Evolutionary conservation across 2,329 filamentous ascomycete genomes (phyloP), one percentile per base, ranked within the genome.

Genomic region (Passalora sequoiae): DNA sequence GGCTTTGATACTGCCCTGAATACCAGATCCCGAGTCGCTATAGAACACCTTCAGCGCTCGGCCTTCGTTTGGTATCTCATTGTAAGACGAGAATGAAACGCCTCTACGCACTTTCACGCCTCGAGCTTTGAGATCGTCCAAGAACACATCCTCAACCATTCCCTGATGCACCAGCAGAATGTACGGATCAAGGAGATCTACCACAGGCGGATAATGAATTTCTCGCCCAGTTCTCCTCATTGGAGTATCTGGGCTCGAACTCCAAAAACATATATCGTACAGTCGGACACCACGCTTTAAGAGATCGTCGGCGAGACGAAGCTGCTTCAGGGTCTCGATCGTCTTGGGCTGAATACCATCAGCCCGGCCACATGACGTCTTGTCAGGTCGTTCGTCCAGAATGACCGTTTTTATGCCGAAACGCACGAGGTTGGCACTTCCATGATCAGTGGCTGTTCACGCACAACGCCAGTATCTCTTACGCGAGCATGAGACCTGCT

Each of bases 311-410:
- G 78, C 81, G n/a, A 87, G 66, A 24, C 82, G 73, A 70, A 88
- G 79, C 65, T 86, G 83, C 49, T 78, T 76, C 55, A 87, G 76
- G 0, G 84, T 88, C 67, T 88, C 84, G 56, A 89, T 85, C 1
- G 83, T 84, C 66, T 88, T 88, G 32, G 84, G 84, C 58, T 88
- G 84, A 40, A 88, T 69, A 29, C 84, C 84, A 62, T 88, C 84
- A 49, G 83, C 83, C 44, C 77, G 71, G 30, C 83, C 83, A 6
- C 81, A 81, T 4, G 77, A 71, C 1, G 84, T 89, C 57, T 78
- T 78, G 55, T 84, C 77, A 24, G 76, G 69, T 50, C 83, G 70
- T 59, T 87, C 81, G 66, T 88, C 84, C 37, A 87, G 70, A 32
- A 87, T 73, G 29, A 75, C 72, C 3, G 78, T 74, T 43, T 78